Evolutionary conservation across 768 basidiomycete species (phyloP).

Genomic region (Boletus tomentosulus): DNA sequence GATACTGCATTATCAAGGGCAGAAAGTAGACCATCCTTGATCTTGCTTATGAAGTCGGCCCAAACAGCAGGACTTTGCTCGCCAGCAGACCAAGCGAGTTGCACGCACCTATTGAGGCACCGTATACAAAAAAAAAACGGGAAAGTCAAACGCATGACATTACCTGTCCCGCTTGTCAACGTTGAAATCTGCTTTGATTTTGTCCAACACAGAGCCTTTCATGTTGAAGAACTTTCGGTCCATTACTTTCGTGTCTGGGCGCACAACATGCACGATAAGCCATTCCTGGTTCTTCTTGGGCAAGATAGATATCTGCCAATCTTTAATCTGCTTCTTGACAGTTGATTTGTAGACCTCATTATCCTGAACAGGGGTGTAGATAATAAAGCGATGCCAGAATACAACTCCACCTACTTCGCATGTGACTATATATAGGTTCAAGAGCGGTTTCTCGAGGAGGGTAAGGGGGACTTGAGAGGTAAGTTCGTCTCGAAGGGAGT

Average conservation of each 20-base stretch:
- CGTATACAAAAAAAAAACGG: slow-evolving; percentile 9
- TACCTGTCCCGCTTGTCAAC: slow-evolving; percentile 79
- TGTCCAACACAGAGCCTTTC: slow-evolving; percentile 83
- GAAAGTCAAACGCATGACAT: slow-evolving; percentile 2
- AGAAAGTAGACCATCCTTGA: slow-evolving; percentile 85
- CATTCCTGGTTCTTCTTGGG: slow-evolving; percentile 86
- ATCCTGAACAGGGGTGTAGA: slow-evolving; percentile 37
- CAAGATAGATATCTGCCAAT: slow-evolving; percentile 74
- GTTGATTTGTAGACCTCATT: slow-evolving; percentile 71
- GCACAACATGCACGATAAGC: slow-evolving; percentile 83
- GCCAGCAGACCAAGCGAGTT: slow-evolving; percentile 71
- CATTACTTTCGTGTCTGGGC: slow-evolving; percentile 58
- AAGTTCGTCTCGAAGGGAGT: slow-evolving; percentile 66
- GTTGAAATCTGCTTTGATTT: slow-evolving; percentile 91
- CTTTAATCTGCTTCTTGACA: slow-evolving; percentile 83
- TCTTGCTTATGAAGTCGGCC: slow-evolving; percentile 82
- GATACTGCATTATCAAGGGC: slow-evolving; percentile 79
- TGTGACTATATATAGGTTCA: slow-evolving; percentile 80
- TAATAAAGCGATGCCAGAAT: slow-evolving; percentile 4
- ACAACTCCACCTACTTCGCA: slow-evolving; percentile 68
- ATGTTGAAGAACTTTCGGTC: slow-evolving; percentile 76
- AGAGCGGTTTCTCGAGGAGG: slow-evolving; percentile 78
- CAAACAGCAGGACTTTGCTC: slow-evolving; percentile 75
- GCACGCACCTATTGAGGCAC: slow-evolving; percentile 59
- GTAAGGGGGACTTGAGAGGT: slow-evolving; percentile 73